Evolutionary conservation across 768 basidiomycete genomes (phyloP).

Genomic region (Rhodocollybia butyracea): DNA sequence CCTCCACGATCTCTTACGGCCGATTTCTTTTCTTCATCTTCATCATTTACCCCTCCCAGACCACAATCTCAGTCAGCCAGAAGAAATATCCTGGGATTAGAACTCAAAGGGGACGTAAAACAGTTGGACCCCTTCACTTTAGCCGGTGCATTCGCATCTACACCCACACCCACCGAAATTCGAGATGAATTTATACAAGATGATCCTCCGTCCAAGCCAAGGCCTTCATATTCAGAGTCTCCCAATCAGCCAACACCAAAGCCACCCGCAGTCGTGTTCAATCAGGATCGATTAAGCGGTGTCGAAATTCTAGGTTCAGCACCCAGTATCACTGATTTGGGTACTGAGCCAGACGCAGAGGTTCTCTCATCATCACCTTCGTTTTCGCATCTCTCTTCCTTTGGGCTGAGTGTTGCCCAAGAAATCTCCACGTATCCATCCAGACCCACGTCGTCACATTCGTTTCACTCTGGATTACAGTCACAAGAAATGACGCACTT

Average conservation of each 20-base stretch:
- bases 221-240: constrained; percentile 5
- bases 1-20: constrained; percentile 7
- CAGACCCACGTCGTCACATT: constrained; percentile 12
- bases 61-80: constrained; percentile 16
- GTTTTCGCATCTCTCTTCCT: constrained; percentile 7
- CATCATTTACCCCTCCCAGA: constrained; percentile 21
- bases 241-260: constrained; percentile 16
- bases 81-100: constrained; percentile 9
- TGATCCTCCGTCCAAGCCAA: not conserved
- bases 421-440: constrained; percentile 11
- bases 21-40: constrained; percentile 6
- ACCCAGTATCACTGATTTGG: not conserved
- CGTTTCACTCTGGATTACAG: constrained; percentile 3
- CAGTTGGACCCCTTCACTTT: constrained; percentile 7
- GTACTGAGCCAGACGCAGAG: constrained; percentile 16
- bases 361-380: constrained; percentile 10
- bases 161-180: constrained; percentile 8
- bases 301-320: not conserved
- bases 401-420: not conserved
- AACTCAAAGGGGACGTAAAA: not conserved
- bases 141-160: constrained; percentile 15
- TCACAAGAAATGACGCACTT: constrained; percentile 7
- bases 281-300: not conserved
- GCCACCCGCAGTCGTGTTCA: constrained; percentile 12
- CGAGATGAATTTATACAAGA: constrained; percentile 7